These are phyloP conservation scores for Pseudoneurospora amorphoporcata DNA, from an alignment of 495 filamentous ascomycete species.

Conservation along the genomic window DNA sequence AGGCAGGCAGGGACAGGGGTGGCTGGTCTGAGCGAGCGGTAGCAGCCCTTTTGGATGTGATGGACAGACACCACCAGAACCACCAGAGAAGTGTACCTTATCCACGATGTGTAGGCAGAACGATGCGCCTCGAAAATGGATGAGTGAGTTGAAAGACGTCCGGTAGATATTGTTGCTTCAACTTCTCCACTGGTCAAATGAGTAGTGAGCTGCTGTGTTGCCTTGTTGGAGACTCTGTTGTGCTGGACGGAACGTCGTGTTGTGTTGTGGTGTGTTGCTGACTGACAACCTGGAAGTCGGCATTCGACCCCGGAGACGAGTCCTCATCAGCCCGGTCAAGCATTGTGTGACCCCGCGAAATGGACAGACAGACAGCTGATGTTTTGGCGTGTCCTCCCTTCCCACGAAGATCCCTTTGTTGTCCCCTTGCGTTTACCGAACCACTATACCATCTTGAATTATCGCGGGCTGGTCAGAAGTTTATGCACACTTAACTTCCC, in stretches of 20 bases:
- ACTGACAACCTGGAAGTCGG: not conserved
- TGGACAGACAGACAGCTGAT: not conserved
- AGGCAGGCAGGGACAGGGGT: not conserved
- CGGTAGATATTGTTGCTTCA: not conserved
- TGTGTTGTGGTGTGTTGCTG: not conserved
- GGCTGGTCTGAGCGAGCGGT: not conserved
- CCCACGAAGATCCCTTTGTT: not conserved
- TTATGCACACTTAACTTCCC: not conserved
- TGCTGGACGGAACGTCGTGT: not conserved
- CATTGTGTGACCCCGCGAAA: not conserved
- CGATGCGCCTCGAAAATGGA: not conserved
- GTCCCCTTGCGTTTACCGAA: not conserved
- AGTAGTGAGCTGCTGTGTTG: not conserved
- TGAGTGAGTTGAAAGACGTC: not conserved
- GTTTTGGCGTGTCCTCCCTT: not conserved
- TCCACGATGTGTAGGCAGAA: not conserved
- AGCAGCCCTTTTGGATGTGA: not conserved
- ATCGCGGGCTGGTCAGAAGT: not conserved
- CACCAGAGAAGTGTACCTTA: not conserved
- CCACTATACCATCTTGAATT: not conserved
- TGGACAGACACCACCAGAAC: not conserved
- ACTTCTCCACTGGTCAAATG: not conserved
- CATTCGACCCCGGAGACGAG: not conserved
- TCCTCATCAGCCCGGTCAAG: not conserved
- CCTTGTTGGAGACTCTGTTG: not conserved